These are phyloP conservation scores for Guillardia theta DNA, from an alignment of 78 protist species.

Conservation along the genomic window DNA sequence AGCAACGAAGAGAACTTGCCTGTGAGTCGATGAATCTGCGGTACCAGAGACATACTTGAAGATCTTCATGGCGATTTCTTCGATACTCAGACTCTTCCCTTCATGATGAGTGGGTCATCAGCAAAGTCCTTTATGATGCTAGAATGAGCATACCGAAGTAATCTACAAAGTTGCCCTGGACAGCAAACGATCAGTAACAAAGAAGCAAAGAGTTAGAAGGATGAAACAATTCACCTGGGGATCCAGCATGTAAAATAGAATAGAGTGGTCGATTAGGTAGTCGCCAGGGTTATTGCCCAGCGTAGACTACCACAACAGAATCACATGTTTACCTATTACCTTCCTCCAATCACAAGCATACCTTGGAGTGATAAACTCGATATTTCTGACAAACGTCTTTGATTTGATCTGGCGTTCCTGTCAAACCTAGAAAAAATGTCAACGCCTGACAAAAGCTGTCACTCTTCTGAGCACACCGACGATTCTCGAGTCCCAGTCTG, in stretches of 20 bases:
- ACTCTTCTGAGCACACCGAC: background rate
- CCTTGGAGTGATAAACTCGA: background rate
- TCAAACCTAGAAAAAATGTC: background rate
- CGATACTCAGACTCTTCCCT: too few species aligned
- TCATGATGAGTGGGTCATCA: too few species aligned
- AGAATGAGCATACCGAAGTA: too few species aligned
- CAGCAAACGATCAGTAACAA: too few species aligned
- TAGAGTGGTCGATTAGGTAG: conserved; percentile 38
- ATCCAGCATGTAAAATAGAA: conserved; percentile 4
- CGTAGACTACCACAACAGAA: background rate
- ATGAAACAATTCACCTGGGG: too few species aligned
- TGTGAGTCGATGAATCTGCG: background rate
- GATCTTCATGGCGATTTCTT: too few species aligned
- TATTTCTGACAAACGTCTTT: background rate
- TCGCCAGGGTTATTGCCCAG: background rate
- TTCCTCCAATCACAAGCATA: background rate
- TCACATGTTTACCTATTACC: background rate
- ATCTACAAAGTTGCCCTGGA: too few species aligned
- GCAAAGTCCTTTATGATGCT: too few species aligned
- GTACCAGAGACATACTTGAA: background rate
- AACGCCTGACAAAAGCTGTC: background rate
- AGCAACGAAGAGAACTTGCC: too few species aligned
- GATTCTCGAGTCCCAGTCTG: background rate
- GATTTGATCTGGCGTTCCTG: background rate
- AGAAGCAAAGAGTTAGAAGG: too few species aligned